Evolutionary conservation across 2,329 filamentous ascomycete genomes (phyloP).

Genomic region (Penicillium crustosum): DNA sequence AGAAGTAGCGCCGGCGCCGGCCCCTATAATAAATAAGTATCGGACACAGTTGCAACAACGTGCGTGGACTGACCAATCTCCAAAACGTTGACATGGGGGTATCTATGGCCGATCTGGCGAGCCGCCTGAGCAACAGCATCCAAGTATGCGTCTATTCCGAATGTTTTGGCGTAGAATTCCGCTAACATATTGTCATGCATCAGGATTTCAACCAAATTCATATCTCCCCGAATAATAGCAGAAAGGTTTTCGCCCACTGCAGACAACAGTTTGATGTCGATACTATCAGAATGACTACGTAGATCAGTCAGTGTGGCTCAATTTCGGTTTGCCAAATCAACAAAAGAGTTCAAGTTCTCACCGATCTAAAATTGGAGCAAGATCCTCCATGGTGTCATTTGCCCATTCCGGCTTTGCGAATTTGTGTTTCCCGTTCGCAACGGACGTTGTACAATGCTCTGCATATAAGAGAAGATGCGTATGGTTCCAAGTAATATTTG

Average conservation of each 20-base stretch:
- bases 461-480: constrained; percentile 17
- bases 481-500: constrained; percentile 8
- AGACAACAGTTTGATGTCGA: constrained; percentile 14
- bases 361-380: constrained; percentile 13
- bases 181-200: constrained; percentile 37
- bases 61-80: constrained; percentile 33
- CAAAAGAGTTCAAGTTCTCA: not conserved
- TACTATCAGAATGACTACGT: constrained; percentile 6
- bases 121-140: constrained; percentile 30
- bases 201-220: constrained; percentile 42
- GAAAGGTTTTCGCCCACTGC: constrained; percentile 37
- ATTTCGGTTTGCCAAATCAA: not conserved
- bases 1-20: constrained; percentile 17
- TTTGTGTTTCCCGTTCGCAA: constrained; percentile 13
- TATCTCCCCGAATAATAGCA: constrained; percentile 35
- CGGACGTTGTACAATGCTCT: constrained; percentile 9
- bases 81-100: constrained; percentile 47
- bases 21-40: constrained; percentile 12
- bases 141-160: constrained; percentile 26
- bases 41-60: accelerated
- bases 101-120: constrained; percentile 40
- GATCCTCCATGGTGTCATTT: constrained; percentile 10
- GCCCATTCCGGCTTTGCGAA: constrained; percentile 14
- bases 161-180: constrained; percentile 33
- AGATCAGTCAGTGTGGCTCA: constrained; percentile 1